phyloP scores from a whole-genome alignment of 2,329 filamentous ascomycete species.

The Pseudogymnoascus sp. region DNA sequence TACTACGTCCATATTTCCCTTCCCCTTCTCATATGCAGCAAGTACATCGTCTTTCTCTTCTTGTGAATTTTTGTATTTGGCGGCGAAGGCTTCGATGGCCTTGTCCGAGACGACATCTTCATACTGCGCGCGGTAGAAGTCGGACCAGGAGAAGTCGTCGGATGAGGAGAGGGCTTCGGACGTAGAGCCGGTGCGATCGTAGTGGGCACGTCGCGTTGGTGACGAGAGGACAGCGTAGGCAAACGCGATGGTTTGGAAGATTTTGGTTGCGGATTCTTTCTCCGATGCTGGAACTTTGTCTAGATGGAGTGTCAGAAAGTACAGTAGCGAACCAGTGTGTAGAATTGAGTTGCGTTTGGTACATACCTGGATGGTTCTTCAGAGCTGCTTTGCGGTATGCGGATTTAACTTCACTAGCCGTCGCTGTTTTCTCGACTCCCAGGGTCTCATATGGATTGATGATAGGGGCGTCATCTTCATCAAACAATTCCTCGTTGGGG shows the following conservation, averaged over 20 bases:
- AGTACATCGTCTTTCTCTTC: slow-evolving; percentile 78
- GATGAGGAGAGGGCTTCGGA: slow-evolving; percentile 65
- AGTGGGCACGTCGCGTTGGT: slow-evolving; percentile 68
- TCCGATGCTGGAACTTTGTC: slow-evolving; percentile 68
- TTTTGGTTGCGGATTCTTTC: slow-evolving; percentile 65
- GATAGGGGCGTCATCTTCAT: slow-evolving; percentile 21
- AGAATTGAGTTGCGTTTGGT: not conserved
- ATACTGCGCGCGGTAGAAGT: slow-evolving; percentile 83
- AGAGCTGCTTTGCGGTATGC: slow-evolving; percentile 89
- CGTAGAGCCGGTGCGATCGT: slow-evolving; percentile 85
- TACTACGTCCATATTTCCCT: slow-evolving; percentile 69
- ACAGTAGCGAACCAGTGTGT: not conserved
- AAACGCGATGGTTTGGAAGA: slow-evolving; percentile 86
- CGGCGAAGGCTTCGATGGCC: slow-evolving; percentile 67
- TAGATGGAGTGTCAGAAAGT: slow-evolving; percentile 27
- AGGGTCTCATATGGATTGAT: slow-evolving; percentile 78
- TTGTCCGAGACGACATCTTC: slow-evolving; percentile 66
- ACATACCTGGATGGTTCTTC: slow-evolving; percentile 72
- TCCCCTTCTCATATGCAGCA: slow-evolving; percentile 60
- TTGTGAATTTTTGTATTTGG: slow-evolving; percentile 74
- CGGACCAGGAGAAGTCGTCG: slow-evolving; percentile 76
- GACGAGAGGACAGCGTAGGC: slow-evolving; percentile 92
- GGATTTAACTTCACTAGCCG: slow-evolving; percentile 71
- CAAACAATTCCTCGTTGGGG: slow-evolving; percentile 20
- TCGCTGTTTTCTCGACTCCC: slow-evolving; percentile 61